Percentiles rank a stretch among this genome's conserved stretches.
Conservation (phyloP, 2,329 filamentous ascomycete genomes). For the Dothideomycetes sp. region DNA sequence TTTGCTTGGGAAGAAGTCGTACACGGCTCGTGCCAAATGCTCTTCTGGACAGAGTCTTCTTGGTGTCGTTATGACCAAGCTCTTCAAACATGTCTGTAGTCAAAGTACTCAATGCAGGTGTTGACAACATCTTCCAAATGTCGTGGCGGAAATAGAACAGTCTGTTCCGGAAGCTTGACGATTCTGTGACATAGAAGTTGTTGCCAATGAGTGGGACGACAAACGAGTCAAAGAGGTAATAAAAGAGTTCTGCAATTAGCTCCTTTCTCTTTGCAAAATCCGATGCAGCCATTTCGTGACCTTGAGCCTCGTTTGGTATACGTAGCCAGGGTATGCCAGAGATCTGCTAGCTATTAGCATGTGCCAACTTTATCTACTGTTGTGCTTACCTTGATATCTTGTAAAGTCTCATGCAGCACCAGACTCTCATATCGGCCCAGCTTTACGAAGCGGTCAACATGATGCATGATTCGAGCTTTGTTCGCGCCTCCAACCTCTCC, state of each 20-base stretch:
- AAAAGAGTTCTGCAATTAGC: conserved; percentile 75
- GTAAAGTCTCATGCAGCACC: conserved; percentile 66
- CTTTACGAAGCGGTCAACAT: conserved; percentile 67
- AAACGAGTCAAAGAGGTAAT: conserved; percentile 87
- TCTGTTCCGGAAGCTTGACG: conserved; percentile 65
- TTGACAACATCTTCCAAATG: conserved; percentile 68
- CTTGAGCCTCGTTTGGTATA: conserved; percentile 37
- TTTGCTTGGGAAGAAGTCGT: conserved; percentile 71
- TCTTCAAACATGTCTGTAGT: conserved; percentile 72
- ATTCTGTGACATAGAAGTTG: conserved; percentile 94
- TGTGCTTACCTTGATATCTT: conserved; percentile 61
- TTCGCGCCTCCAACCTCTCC: conserved; percentile 50
- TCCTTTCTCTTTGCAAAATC: conserved; percentile 70
- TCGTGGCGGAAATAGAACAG: conserved; percentile 95
- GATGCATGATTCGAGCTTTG: conserved; percentile 50
- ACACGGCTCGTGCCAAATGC: conserved; percentile 68
- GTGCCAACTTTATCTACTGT: neutral
- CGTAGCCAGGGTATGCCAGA: conserved; percentile 54
- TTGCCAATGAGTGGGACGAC: conserved; percentile 76
- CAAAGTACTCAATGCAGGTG: conserved; percentile 60
- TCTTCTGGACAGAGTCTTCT: conserved; percentile 50
- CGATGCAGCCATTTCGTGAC: conserved; percentile 54
- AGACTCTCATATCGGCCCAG: conserved; percentile 74
- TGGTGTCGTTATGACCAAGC: conserved; percentile 50
- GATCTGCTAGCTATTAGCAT: conserved; percentile 14